Base-by-base conservation (phyloP, 2,329 filamentous ascomycete genomes). In the Colletotrichum spinosum region DNA sequence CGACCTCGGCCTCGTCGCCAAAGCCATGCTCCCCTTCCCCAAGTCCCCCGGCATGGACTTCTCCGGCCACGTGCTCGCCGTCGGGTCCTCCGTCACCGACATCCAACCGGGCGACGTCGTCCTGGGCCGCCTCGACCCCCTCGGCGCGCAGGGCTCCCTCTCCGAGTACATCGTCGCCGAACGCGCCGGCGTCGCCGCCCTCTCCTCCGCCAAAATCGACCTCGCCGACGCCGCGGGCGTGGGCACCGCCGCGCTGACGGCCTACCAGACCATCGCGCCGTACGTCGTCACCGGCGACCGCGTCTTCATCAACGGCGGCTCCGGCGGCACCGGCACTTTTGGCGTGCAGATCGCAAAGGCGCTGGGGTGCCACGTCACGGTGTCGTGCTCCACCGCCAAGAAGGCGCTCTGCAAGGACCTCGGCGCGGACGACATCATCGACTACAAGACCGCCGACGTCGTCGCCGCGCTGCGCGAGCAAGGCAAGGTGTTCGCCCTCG, bases 251-350 rank as follows among this genome's bases (percentile, higher is more conserved):
- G 83, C 74, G 0, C 69, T 84, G 67, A 84, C 83, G 3, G 84
- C 83, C 6, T 83, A 83, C 64, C 81, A 85, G 72, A 75, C 74
- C 48, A 78, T 86, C 37, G 74, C 84, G 46, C 80, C 79, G 3
- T 75, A 82, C 61, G 80, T 85, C 60, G 79, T 80, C 55, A 66
- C 74, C 4, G 86, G 86, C n/a, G 81, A 85, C 56, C 84, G 81
- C 69, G 80, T 92, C 11, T 88, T 91, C 65, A 84, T 92, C 72
- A 91, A 91, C 65, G 88, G 88, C 6, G 88, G 88, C 0, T 87
- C 84, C 0, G 90, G 90, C 2, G 90, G 89, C 1, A 84, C 83
- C 1, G 90, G 90, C 2, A 81, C 84, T 0, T 90, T 83, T 65
- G 84, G 81, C 0, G 86, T 92, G 51, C 90, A 92, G 71, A 83